Percentiles rank a stretch among this genome's conserved stretches.
Evolutionary conservation across 495 filamentous ascomycete genomes (phyloP).

Genomic region (Aspergillus coremiiformis): DNA sequence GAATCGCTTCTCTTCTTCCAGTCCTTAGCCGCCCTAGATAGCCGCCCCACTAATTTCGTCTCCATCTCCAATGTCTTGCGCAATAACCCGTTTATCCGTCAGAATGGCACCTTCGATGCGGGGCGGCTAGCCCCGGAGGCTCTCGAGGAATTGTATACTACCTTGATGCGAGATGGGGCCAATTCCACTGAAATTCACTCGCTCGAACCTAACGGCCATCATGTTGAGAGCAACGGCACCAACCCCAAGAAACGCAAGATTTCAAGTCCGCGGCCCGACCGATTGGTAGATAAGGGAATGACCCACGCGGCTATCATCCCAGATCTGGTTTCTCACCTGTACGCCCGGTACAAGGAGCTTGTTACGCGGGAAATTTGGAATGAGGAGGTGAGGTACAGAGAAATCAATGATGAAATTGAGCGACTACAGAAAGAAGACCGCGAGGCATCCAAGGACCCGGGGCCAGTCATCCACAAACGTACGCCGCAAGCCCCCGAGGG

Average conservation of each 20-base stretch:
- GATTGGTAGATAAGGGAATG: slow-evolving; percentile 55
- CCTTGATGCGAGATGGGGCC: slow-evolving; percentile 67
- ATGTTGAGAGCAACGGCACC: slow-evolving; percentile 20
- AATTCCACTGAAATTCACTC: slow-evolving; percentile 16
- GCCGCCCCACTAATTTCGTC: slow-evolving; percentile 56
- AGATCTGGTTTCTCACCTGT: slow-evolving; percentile 61
- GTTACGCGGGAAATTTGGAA: slow-evolving; percentile 62
- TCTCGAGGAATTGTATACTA: slow-evolving; percentile 67
- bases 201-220: slow-evolving; percentile 22
- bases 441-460: slow-evolving; percentile 29
- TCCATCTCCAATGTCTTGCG: slow-evolving; percentile 67
- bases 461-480: slow-evolving; percentile 1
- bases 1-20: slow-evolving; percentile 88
- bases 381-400: slow-evolving; percentile 61
- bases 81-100: slow-evolving; percentile 59
- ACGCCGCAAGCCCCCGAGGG: slow-evolving; percentile 14
- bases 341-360: slow-evolving; percentile 62
- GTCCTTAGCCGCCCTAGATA: slow-evolving; percentile 61
- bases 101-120: slow-evolving; percentile 60
- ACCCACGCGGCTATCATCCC: slow-evolving; percentile 60
- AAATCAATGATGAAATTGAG: slow-evolving; percentile 57
- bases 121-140: slow-evolving; percentile 70
- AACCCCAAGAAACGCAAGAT: slow-evolving; percentile 69
- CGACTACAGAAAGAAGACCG: slow-evolving; percentile 56
- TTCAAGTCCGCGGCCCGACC: slow-evolving; percentile 50